Evolutionary conservation across 306 rosid species (phyloP).

Genomic region (Cucurbita argyrosperma): DNA sequence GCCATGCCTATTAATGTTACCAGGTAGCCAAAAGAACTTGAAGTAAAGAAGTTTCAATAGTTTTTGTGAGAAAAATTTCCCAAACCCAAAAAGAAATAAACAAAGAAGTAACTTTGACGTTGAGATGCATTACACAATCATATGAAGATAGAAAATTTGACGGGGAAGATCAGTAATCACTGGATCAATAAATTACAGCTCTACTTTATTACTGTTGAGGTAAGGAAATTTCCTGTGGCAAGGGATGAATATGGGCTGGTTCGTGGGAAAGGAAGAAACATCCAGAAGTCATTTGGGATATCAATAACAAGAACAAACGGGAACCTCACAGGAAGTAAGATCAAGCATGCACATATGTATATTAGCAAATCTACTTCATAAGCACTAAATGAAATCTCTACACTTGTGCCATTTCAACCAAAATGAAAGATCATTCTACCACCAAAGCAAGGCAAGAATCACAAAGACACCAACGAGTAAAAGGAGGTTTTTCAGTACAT

Average conservation of each 20-base stretch:
- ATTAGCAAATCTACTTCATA: not conserved
- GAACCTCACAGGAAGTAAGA: not conserved
- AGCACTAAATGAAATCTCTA: not conserved
- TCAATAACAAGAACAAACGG: not conserved
- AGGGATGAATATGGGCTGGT: not conserved
- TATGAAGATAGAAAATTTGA: not conserved
- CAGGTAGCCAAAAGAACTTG: not conserved
- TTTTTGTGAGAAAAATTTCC: not conserved
- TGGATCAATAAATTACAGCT: not conserved
- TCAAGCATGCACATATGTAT: not conserved
- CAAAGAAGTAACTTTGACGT: not conserved
- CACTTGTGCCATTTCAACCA: not conserved
- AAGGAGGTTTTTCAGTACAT: constrained; percentile 59
- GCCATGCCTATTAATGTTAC: not conserved
- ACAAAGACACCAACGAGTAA: constrained; percentile 58
- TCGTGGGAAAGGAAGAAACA: not conserved
- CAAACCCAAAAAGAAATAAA: not conserved
- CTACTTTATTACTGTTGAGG: not conserved
- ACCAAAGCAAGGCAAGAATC: constrained; percentile 54
- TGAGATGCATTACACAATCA: not conserved
- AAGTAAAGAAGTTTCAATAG: not conserved
- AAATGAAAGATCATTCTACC: constrained; percentile 16
- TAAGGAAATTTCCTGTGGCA: not conserved
- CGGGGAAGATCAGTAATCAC: not conserved
- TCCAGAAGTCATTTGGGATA: not conserved